A percentile compares a stretch with the other conserved stretches of the same genome.
Conservation (phyloP, 2,329 filamentous ascomycete genomes). For the Aspergillus sp. region DNA sequence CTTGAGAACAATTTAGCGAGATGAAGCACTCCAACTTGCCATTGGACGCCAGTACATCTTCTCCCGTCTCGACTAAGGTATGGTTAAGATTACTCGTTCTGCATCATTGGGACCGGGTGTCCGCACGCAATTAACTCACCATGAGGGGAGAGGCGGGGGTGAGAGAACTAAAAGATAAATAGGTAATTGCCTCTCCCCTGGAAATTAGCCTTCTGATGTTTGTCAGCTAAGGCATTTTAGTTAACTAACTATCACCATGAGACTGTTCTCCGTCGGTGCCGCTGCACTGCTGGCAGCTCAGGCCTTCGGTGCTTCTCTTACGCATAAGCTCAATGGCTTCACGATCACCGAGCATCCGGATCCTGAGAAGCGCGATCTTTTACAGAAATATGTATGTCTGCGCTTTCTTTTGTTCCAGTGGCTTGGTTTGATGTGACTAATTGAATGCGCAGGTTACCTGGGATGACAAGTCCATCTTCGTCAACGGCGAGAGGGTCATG, state of each 20-base stretch:
- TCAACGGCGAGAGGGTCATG: conserved; percentile 68
- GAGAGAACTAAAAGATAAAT: background rate
- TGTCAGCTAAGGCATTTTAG: background rate
- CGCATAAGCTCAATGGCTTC: conserved; percentile 50
- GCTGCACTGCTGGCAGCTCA: conserved; percentile 44
- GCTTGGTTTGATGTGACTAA: background rate
- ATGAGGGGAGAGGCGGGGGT: background rate
- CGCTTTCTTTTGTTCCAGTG: background rate
- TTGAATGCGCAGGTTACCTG: conserved; percentile 57
- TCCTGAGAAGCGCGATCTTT: conserved; percentile 45
- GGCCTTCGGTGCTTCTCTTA: conserved; percentile 49
- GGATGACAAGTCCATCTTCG: conserved; percentile 70
- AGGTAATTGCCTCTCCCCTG: background rate
- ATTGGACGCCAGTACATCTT: background rate
- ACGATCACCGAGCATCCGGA: conserved; percentile 44
- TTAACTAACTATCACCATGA: conserved; percentile 31
- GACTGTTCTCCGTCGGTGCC: conserved; percentile 33
- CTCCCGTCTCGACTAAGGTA: background rate
- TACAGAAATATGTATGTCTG: conserved; percentile 56
- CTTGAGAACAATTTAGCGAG: background rate
- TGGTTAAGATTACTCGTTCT: too few relatives aligned
- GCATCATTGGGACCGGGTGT: too few relatives aligned
- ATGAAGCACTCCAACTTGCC: background rate
- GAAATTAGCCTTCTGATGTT: background rate
- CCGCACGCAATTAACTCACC: background rate